These are phyloP conservation scores for Takashimella koratensis DNA, from an alignment of 1,284 basidiomycete species.

Conservation along the genomic window DNA sequence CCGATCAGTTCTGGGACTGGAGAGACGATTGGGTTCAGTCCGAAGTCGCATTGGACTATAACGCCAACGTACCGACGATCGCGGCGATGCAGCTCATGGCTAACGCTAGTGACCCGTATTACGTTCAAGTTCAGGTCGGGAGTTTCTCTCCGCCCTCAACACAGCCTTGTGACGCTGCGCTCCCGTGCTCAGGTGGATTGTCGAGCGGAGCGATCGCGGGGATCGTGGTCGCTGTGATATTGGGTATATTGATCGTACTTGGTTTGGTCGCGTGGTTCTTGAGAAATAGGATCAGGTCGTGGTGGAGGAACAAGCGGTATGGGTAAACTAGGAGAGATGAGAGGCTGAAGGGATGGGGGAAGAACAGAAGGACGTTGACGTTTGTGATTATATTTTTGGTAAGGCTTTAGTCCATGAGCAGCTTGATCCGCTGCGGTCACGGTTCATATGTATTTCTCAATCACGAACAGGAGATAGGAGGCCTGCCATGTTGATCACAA, in stretches of 20 bases:
- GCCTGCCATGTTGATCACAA: too few species aligned
- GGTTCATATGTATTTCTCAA: too few species aligned
- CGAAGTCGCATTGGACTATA: constrained; percentile 57
- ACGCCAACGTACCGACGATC: constrained; percentile 77
- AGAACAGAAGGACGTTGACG: too few species aligned
- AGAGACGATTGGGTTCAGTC: constrained; percentile 55
- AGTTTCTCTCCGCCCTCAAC: constrained; percentile 65
- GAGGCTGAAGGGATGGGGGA: neutral
- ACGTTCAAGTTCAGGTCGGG: constrained; percentile 63
- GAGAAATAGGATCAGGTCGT: constrained; percentile 15
- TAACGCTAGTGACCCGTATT: constrained; percentile 63
- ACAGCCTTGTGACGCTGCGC: constrained; percentile 69
- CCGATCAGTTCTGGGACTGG: constrained; percentile 76
- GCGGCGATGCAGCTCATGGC: constrained; percentile 54
- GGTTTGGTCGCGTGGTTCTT: constrained; percentile 55
- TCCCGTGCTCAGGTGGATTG: constrained; percentile 57
- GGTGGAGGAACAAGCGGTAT: constrained; percentile 19
- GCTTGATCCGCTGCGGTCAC: too few species aligned
- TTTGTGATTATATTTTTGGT: too few species aligned
- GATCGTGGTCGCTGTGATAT: constrained; percentile 66
- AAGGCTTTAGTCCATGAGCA: too few species aligned
- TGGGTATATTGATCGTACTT: constrained; percentile 61
- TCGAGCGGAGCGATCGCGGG: constrained; percentile 56
- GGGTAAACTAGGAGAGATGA: neutral
- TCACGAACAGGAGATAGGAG: too few species aligned